Evolutionary conservation across 371 early-diverging fungal species (phyloP), one percentile per base, ranked within the genome.

Genomic region (Batkoa obscura): DNA sequence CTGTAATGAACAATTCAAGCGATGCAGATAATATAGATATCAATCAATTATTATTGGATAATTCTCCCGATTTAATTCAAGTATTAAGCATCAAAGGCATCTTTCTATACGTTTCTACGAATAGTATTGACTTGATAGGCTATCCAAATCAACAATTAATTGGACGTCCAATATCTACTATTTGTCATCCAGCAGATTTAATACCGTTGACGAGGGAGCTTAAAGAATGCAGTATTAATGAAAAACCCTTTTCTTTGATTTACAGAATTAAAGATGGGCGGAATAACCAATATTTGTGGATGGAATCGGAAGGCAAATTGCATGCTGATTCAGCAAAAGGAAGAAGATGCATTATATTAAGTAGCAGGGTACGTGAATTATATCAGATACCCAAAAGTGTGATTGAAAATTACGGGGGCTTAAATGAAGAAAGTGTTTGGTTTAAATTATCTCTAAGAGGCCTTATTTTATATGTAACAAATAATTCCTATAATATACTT

Each of bases 141-240:
- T 75, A 73, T 60, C 66, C 68, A 30, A 60, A 68, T 30, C 68
- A 70, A n/a, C 79, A 77, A 34, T 55, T 82, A n/a, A 53, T 77
- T 13, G 80, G 78, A 9, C 69, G 66, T 33, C 58, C 66, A 9
- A 63, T 82, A 35, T 66, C 71, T 35, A 70, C 75, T 31, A 69
- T 78, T 48, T 72, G 78, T 33, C 80, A 82, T 56, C 78, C 79
- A 37, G 72, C 71, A 34, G 83, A 82, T 59, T 61, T 75, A 50
- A 72, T 78, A 1, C 66, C 74, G 6, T 76, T 76, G 0, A 75
- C 80, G 74, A 68, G 81, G 23, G 80, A 82, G 58, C 60, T 82
- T 30, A 73, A 73, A 50, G 69, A 71, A 56, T n/a, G n/a, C n/a
- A n/a, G n/a, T n/a, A n/a, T n/a, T n/a, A 62, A 63, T 0, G n/a